Base-by-base conservation (phyloP, 768 basidiomycete genomes). In the Coprinopsis strossmayeri region DNA sequence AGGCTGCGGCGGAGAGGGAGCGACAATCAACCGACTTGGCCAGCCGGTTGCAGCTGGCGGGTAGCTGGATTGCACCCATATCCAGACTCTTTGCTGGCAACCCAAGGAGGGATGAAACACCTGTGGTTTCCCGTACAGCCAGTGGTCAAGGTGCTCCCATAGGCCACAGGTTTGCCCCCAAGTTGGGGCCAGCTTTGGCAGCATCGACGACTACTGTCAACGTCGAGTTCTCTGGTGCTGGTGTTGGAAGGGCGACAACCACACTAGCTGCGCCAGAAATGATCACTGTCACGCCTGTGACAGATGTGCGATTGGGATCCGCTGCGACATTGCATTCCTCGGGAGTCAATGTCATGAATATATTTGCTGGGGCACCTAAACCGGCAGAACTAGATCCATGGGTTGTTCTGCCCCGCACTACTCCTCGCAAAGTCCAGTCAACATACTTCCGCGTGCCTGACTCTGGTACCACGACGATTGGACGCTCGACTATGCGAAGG, bases 181-280 rank as follows among this genome's bases (percentile, higher is more conserved):
- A 98, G 62, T 74, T 87, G 23, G 79, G 80, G 0, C 87, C 94
- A 1, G 91, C 89, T 10, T 77, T 92, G 25, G 83, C 87, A 10
- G 91, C 96, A 9, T 90, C 89, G 18, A 74, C 88, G 1, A 94
- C 89, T 42, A 93, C 91, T 1, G 94, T 98, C 57, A 96, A 93
- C 50, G 95, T 99, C 48, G 94, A 96, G 70, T 98, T 97, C 65
- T 88, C 83, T 2, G 85, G 88, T 2, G 67, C 78, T 1, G 87
- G 66, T 40, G 65, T 67, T 38, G 69, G 69, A 24, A 58, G 71
- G 47, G 64, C 67, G 0, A 69, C 70, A 9, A 73, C 70, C 12
- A 72, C 50, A 1, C 44, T 50, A 2, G 65, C 53, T 69, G 69
- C 4, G 57, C 66, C 43, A 46, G 65, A 11, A 59, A 25, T 46